These are phyloP conservation scores for Penicillium samsonianum DNA, from an alignment of 495 filamentous ascomycete genomes.

Conservation along the genomic window DNA sequence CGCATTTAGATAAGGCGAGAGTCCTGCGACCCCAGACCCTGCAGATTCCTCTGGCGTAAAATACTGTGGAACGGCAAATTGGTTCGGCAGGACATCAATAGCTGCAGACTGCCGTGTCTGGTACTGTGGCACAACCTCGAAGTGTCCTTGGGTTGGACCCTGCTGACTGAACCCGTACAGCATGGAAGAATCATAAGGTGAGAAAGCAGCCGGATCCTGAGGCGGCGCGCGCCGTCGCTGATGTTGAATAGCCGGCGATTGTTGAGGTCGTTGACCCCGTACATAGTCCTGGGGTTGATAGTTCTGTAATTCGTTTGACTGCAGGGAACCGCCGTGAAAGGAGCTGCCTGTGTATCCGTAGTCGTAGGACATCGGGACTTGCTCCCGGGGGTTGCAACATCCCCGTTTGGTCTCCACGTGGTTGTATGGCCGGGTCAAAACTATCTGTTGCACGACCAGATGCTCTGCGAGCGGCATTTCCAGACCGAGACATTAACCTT, in stretches of 20 bases:
- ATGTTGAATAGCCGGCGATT: slow-evolving; percentile 21
- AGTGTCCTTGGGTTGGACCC: slow-evolving; percentile 64
- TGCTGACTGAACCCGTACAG: slow-evolving; percentile 80
- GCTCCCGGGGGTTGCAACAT: slow-evolving; percentile 40
- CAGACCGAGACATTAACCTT: slow-evolving; percentile 32
- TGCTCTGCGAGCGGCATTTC: slow-evolving; percentile 23
- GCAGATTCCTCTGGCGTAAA: slow-evolving; percentile 70
- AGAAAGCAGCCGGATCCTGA: slow-evolving; percentile 11
- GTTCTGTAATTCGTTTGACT: slow-evolving; percentile 41
- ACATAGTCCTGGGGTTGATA: slow-evolving; percentile 46
- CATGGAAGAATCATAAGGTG: slow-evolving; percentile 63
- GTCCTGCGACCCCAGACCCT: slow-evolving; percentile 57
- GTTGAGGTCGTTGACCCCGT: slow-evolving; percentile 32
- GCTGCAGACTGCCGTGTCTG: slow-evolving; percentile 74
- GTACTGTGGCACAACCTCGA: slow-evolving; percentile 80
- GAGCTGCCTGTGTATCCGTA: slow-evolving; percentile 49
- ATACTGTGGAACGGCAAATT: slow-evolving; percentile 74
- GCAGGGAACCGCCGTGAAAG: slow-evolving; percentile 44
- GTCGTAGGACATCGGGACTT: slow-evolving; percentile 37
- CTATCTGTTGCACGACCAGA: slow-evolving; percentile 33
- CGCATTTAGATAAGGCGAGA: slow-evolving; percentile 54
- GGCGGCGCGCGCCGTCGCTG: slow-evolving; percentile 17
- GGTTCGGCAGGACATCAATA: slow-evolving; percentile 74
- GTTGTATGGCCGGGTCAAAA: slow-evolving; percentile 39
- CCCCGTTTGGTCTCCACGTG: slow-evolving; percentile 40